Conservation (phyloP, 768 basidiomycete genomes). For the Coprinopsis cinerea region DNA sequence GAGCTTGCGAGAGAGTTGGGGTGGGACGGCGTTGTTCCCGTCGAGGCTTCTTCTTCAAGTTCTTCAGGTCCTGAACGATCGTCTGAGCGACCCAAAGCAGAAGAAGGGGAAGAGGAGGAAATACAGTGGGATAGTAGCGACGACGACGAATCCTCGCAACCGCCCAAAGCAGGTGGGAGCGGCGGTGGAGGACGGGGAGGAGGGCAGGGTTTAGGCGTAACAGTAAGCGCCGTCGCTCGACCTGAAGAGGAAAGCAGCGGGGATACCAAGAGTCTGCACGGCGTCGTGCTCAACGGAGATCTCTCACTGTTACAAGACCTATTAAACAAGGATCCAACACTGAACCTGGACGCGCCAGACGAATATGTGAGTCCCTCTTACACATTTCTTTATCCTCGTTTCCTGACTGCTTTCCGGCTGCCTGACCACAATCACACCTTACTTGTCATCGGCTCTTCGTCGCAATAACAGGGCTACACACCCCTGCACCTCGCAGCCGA, state of each 20-base stretch:
- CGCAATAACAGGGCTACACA: slow-evolving; percentile 81
- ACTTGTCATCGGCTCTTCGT: no score
- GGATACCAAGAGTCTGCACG: slow-evolving; percentile 49
- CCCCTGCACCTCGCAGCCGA: slow-evolving; percentile 85
- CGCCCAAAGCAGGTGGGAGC: no score
- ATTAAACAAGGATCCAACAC: slow-evolving; percentile 33
- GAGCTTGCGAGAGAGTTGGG: slow-evolving; percentile 64
- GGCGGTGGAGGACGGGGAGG: slow-evolving; percentile 33
- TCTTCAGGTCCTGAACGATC: no score
- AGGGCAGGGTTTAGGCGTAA: slow-evolving; percentile 54
- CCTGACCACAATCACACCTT: no score
- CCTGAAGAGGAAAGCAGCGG: slow-evolving; percentile 22
- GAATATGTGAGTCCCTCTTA: slow-evolving; percentile 57
- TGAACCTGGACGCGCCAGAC: slow-evolving; percentile 56
- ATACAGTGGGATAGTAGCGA: slow-evolving; percentile 40
- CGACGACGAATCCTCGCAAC: no score
- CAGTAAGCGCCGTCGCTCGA: slow-evolving; percentile 55
- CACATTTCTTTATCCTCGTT: slow-evolving; percentile 2
- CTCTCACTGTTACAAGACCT: slow-evolving; percentile 36
- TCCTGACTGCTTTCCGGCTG: slow-evolving; percentile 2
- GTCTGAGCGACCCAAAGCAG: slow-evolving; percentile 8
- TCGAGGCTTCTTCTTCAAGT: neutral
- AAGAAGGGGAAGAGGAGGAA: slow-evolving; percentile 24
- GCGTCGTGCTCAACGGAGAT: slow-evolving; percentile 56
- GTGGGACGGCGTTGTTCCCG: slow-evolving; percentile 39